Percentiles rank a stretch among this genome's conserved stretches.
Evolutionary conservation across 1,284 basidiomycete genomes (phyloP).

Genomic region (Cerioporus squamosus): DNA sequence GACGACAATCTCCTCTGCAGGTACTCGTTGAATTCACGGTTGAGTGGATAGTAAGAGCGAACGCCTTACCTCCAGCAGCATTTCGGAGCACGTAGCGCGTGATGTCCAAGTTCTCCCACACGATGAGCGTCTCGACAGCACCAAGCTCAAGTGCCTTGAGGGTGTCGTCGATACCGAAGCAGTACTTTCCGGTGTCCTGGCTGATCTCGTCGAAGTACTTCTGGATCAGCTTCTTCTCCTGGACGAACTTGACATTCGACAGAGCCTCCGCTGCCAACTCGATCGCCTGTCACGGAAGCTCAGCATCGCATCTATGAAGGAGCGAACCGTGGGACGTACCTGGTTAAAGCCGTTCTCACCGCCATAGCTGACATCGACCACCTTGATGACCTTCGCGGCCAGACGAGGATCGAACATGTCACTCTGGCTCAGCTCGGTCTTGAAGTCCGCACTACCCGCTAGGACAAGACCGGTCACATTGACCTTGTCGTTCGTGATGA

Average conservation of each 20-base stretch:
- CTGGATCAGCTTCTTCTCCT: constrained; percentile 98
- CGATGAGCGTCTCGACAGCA: constrained; percentile 95
- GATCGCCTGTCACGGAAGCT: constrained; percentile 73
- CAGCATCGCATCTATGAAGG: background rate
- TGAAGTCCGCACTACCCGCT: constrained; percentile 98
- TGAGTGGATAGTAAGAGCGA: background rate
- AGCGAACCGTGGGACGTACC: constrained; percentile 43
- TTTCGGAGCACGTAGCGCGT: constrained; percentile 87
- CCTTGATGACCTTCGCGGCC: constrained; percentile 91
- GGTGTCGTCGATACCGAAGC: constrained; percentile 98
- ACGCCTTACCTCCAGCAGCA: constrained; percentile 78
- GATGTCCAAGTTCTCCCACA: constrained; percentile 97
- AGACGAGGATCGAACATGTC: constrained; percentile 96
- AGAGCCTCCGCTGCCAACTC: constrained; percentile 96
- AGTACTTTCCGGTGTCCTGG: constrained; percentile 96
- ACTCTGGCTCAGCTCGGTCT: constrained; percentile 95
- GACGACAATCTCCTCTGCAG: constrained; percentile 80
- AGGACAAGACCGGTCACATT: constrained; percentile 98
- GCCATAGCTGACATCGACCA: constrained; percentile 98
- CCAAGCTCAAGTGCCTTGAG: constrained; percentile 97
- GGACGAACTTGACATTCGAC: constrained; percentile 98
- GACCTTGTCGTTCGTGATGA: constrained; percentile 98
- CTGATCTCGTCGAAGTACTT: constrained; percentile 99
- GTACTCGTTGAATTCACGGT: no score
- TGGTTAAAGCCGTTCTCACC: constrained; percentile 99